Evolutionary conservation across 2,329 filamentous ascomycete genomes (phyloP).

Genomic region (Triangularia verruculosa): DNA sequence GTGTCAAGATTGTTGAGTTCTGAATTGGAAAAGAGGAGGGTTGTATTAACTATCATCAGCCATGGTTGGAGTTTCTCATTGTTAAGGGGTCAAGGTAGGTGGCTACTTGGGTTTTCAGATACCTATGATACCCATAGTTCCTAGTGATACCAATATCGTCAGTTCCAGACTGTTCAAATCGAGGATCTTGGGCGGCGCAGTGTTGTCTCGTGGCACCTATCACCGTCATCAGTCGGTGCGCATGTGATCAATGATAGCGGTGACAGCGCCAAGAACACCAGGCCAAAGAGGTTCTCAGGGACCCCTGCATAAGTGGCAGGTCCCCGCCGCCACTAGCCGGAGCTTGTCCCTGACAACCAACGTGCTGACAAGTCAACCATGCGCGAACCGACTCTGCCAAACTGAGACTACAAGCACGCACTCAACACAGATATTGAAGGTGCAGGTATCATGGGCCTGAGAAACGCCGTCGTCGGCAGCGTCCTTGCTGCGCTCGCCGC

Average conservation of each 20-base stretch:
- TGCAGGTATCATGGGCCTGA: conserved; percentile 9
- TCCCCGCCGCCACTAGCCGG: neutral
- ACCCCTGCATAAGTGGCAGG: neutral
- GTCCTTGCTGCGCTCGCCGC: conserved; percentile 35
- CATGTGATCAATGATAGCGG: neutral
- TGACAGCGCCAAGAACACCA: neutral
- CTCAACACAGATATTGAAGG: neutral
- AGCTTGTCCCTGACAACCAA: neutral
- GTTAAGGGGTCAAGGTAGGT: neutral
- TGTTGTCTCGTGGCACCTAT: neutral
- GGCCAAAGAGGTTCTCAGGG: neutral
- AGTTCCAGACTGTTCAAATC: neutral
- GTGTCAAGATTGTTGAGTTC: conserved; percentile 68
- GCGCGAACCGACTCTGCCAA: neutral
- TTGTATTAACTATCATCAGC: conserved; percentile 2
- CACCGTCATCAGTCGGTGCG: neutral
- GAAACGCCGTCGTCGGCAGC: conserved; percentile 36
- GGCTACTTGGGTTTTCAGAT: neutral
- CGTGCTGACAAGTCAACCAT: neutral
- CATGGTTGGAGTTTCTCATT: neutral
- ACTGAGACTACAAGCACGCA: neutral
- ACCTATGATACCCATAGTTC: neutral
- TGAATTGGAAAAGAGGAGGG: conserved; percentile 9
- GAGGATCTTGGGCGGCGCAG: neutral
- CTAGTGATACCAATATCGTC: neutral